phyloP scores from a whole-genome alignment of 1,284 basidiomycete species.

The Ceratobasidium papillatum region DNA sequence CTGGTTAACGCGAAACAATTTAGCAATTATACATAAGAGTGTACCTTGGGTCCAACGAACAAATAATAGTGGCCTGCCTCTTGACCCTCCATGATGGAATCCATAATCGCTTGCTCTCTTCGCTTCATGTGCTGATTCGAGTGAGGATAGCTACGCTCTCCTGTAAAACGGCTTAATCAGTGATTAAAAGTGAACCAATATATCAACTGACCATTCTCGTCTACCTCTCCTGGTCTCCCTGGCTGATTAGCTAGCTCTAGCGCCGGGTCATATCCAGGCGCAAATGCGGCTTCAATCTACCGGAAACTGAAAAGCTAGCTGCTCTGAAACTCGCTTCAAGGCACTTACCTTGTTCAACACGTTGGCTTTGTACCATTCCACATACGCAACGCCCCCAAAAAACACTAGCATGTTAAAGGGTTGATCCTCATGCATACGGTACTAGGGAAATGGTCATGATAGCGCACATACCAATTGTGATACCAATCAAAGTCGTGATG shows the following conservation, averaged over 20 bases:
- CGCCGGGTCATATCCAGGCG: conserved; percentile 76
- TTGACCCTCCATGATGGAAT: conserved; percentile 76
- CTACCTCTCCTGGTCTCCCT: conserved; percentile 46
- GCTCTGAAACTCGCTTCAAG: conserved; percentile 47
- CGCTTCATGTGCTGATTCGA: conserved; percentile 72
- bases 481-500: conserved; percentile 66
- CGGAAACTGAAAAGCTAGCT: conserved; percentile 12
- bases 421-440: not conserved
- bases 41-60: conserved; percentile 77
- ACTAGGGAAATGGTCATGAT: no score
- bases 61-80: conserved; percentile 79
- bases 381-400: conserved; percentile 73
- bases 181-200: conserved; percentile 56
- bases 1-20: not conserved
- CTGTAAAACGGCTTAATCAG: conserved; percentile 68
- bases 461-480: conserved; percentile 66
- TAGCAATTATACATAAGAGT: no score
- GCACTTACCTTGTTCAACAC: conserved; percentile 73
- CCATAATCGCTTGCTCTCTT: conserved; percentile 76
- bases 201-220: conserved; percentile 18
- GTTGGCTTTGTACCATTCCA: conserved; percentile 81
- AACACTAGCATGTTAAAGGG: conserved; percentile 61
- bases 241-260: conserved; percentile 71
- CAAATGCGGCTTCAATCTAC: conserved; percentile 72
- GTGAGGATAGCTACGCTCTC: conserved; percentile 54